These are phyloP conservation scores for Calophaca sinica DNA, from an alignment of 306 rosid species.

Conservation along the genomic window DNA sequence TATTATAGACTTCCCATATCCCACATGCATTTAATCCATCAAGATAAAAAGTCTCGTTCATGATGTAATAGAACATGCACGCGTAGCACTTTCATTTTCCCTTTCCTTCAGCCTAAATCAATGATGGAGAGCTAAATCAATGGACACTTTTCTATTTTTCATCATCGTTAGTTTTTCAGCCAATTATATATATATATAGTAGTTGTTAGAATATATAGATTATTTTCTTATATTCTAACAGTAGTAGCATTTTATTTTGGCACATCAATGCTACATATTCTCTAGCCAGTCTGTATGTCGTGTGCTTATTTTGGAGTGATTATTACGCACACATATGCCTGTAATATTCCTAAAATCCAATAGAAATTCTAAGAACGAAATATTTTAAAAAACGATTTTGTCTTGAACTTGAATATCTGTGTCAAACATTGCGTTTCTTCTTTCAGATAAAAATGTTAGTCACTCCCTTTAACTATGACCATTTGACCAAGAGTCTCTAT, in stretches of 20 bases:
- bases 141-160: constrained; percentile 9
- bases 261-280: constrained; percentile 35
- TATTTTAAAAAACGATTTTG: too few relatives aligned
- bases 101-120: constrained; percentile 43
- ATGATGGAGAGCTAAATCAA: constrained; percentile 48
- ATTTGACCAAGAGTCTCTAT: not conserved
- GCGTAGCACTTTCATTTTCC: constrained; percentile 46
- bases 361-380: not conserved
- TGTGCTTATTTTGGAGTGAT: too few relatives aligned
- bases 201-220: too few relatives aligned
- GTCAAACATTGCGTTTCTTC: not conserved
- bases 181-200: too few relatives aligned
- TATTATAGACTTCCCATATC: constrained; percentile 28
- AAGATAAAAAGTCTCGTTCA: constrained; percentile 43
- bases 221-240: too few relatives aligned
- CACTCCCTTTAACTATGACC: not conserved
- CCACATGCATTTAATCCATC: constrained; percentile 40
- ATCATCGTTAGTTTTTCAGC: not conserved
- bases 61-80: constrained; percentile 49
- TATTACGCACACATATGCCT: too few relatives aligned
- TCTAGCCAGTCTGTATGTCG: not conserved
- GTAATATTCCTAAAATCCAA: not conserved
- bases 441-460: not conserved
- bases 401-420: too few relatives aligned
- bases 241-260: constrained; percentile 1